Conservation (phyloP, 1,139 yeast genomes). For the Pichia sp. region DNA sequence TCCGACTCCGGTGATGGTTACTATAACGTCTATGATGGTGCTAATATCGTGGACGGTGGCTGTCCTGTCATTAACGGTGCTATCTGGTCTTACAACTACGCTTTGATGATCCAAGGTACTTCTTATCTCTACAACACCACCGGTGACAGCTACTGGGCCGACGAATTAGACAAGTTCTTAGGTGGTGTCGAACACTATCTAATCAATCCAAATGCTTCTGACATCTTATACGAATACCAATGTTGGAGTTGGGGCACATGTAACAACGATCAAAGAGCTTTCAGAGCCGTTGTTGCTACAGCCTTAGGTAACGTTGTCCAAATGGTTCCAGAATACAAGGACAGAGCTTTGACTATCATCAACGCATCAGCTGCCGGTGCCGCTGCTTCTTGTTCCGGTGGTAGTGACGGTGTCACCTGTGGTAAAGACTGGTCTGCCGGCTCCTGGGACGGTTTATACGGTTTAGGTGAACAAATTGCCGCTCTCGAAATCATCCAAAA, state of each 20-base stretch:
- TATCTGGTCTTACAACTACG: conserved; percentile 94
- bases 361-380: conserved; percentile 77
- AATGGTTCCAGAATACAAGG: conserved; percentile 61
- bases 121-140: conserved; percentile 82
- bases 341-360: conserved; percentile 50
- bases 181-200: conserved; percentile 56
- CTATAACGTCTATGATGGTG: conserved; percentile 78
- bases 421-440: conserved; percentile 73
- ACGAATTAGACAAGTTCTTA: conserved; percentile 53
- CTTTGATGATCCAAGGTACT: conserved; percentile 73
- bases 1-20: conserved; percentile 33
- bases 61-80: conserved; percentile 59
- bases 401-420: conserved; percentile 88
- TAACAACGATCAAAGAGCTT: conserved; percentile 87
- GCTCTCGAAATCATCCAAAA: conserved; percentile 80
- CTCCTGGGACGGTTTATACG: conserved; percentile 77
- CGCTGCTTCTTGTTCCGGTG: conserved; percentile 82
- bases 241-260: conserved; percentile 69
- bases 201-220: conserved; percentile 33
- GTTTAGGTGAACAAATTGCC: conserved; percentile 90
- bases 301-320: conserved; percentile 73
- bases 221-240: conserved; percentile 73
- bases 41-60: conserved; percentile 47
- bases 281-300: conserved; percentile 78
- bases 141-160: conserved; percentile 65